These are phyloP conservation scores for Candida tammaniensis DNA, from an alignment of 805 yeast genomes.

Conservation along the genomic window DNA sequence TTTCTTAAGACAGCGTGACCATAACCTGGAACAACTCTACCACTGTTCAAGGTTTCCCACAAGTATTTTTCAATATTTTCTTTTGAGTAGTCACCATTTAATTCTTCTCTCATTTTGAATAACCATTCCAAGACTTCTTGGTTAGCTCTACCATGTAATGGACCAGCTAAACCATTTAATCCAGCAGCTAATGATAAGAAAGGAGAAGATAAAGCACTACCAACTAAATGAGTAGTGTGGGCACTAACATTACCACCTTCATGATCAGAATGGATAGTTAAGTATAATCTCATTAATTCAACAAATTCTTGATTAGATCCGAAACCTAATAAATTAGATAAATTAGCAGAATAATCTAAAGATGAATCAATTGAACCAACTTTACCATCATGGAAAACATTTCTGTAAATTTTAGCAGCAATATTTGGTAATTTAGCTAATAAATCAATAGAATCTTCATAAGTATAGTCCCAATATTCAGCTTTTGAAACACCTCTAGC, in stretches of 20 bases:
- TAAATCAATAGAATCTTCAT: slow-evolving; percentile 67
- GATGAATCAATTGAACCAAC: slow-evolving; percentile 52
- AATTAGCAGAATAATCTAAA: slow-evolving; percentile 72
- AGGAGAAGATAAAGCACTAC: slow-evolving; percentile 77
- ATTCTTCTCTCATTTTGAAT: slow-evolving; percentile 58
- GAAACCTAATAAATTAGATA: slow-evolving; percentile 63
- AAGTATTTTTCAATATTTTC: slow-evolving; percentile 61
- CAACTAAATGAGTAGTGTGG: slow-evolving; percentile 79
- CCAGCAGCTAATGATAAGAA: slow-evolving; percentile 76
- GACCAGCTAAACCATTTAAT: slow-evolving; percentile 81
- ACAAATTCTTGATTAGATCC: slow-evolving; percentile 56
- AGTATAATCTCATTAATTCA: slow-evolving; percentile 69
- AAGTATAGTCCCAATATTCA: slow-evolving; percentile 73
- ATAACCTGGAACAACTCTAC: slow-evolving; percentile 83
- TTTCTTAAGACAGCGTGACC: slow-evolving; percentile 85
- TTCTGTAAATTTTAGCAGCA: slow-evolving; percentile 73
- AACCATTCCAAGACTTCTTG: slow-evolving; percentile 81
- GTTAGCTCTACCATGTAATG: slow-evolving; percentile 81
- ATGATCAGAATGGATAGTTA: slow-evolving; percentile 76
- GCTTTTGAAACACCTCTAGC: slow-evolving; percentile 65
- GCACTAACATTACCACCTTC: slow-evolving; percentile 86
- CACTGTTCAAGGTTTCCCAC: slow-evolving; percentile 69
- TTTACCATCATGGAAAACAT: slow-evolving; percentile 54
- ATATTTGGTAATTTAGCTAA: slow-evolving; percentile 72
- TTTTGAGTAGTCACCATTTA: slow-evolving; percentile 57